These are phyloP conservation scores for Xylaria sp. DNA, from an alignment of 2,329 filamentous ascomycete species.

Conservation along the genomic window DNA sequence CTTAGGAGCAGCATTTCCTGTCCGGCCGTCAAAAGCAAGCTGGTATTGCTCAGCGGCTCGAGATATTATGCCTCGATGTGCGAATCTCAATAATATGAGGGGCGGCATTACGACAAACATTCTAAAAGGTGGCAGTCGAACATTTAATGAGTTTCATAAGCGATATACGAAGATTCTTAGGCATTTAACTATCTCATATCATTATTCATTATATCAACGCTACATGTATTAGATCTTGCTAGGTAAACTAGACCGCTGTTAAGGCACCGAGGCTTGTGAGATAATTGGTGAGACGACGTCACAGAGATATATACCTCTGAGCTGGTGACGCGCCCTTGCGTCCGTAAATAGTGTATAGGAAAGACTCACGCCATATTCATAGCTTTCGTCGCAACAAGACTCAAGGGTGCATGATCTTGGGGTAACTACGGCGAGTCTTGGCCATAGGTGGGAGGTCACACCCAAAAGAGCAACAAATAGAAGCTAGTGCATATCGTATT, in stretches of 20 bases:
- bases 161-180: neutral
- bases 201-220: constrained; percentile 3
- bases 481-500: neutral
- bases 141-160: neutral
- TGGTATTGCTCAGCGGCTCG: neutral
- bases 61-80: neutral
- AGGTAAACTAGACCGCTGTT: neutral
- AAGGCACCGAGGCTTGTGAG: neutral
- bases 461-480: neutral
- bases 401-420: neutral
- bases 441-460: neutral
- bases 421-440: neutral
- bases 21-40: neutral
- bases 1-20: neutral
- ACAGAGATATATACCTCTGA: neutral
- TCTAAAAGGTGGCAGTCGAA: too few relatives aligned
- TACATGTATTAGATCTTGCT: neutral
- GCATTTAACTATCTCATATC: too few relatives aligned
- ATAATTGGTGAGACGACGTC: neutral
- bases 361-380: too few relatives aligned
- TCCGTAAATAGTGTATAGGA: neutral
- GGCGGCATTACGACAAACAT: neutral
- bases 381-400: neutral
- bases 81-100: neutral
- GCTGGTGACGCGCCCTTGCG: neutral